Evolutionary conservation across 1,284 basidiomycete genomes (phyloP).

Genomic region (Naganishia cerealis): DNA sequence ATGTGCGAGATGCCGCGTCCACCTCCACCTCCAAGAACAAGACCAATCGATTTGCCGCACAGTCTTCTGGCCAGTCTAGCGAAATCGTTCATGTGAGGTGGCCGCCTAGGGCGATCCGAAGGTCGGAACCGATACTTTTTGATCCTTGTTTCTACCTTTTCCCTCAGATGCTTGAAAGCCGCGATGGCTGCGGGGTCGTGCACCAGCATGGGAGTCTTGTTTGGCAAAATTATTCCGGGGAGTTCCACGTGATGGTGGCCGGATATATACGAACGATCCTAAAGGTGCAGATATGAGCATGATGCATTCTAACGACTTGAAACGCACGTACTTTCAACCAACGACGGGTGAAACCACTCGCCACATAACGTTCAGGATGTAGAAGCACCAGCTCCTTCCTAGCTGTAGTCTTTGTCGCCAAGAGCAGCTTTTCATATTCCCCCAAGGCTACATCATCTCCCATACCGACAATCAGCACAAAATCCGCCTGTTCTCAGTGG

Average conservation of each 20-base stretch:
- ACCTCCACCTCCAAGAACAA: conserved; percentile 93
- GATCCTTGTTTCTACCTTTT: conserved; percentile 83
- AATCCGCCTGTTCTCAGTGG: conserved; percentile 71
- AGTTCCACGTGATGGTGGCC: conserved; percentile 53
- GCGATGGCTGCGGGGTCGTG: conserved; percentile 86
- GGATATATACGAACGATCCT: conserved; percentile 86
- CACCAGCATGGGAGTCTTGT: conserved; percentile 60
- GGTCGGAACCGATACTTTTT: conserved; percentile 76
- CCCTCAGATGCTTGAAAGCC: conserved; percentile 73
- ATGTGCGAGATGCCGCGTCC: conserved; percentile 92
- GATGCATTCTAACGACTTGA: background rate
- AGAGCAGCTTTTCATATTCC: conserved; percentile 81
- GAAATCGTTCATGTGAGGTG: conserved; percentile 85
- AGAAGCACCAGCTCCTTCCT: conserved; percentile 93
- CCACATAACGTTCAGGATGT: conserved; percentile 85
- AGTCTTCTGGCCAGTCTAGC: conserved; percentile 84
- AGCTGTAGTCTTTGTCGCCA: conserved; percentile 93
- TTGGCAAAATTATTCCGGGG: conserved; percentile 60
- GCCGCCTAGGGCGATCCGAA: conserved; percentile 69
- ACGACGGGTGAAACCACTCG: conserved; percentile 86
- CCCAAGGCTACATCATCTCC: conserved; percentile 84
- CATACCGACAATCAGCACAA: conserved; percentile 91
- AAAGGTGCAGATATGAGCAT: conserved; percentile 32
- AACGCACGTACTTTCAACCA: conserved; percentile 77
- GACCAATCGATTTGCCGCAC: conserved; percentile 87